phyloP scores from a whole-genome alignment of 2,329 filamentous ascomycete genomes.

The Diplodia mutila region DNA sequence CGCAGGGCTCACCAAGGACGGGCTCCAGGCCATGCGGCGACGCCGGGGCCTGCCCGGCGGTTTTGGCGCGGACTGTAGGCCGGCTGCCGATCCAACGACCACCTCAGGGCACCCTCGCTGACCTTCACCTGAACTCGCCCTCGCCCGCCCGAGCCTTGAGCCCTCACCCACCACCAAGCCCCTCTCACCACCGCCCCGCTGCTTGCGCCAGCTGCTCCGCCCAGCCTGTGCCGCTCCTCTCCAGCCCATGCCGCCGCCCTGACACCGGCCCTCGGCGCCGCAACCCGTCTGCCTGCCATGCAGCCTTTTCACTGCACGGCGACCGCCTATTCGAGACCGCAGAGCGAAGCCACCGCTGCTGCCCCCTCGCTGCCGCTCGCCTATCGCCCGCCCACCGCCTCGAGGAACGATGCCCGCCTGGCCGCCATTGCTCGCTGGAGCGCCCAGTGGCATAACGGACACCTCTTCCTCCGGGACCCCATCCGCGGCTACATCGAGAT shows the following conservation, averaged over 20 bases:
- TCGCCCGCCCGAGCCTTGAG: background rate
- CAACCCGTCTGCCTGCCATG: slow-evolving; percentile 20
- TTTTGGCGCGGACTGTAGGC: slow-evolving; percentile 20
- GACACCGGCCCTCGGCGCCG: slow-evolving; percentile 16
- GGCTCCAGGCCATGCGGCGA: slow-evolving; percentile 14
- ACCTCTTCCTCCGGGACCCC: slow-evolving; percentile 19
- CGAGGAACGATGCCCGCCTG: background rate
- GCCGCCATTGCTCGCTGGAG: slow-evolving; percentile 20
- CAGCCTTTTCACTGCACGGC: slow-evolving; percentile 20
- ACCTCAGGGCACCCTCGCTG: slow-evolving; percentile 24
- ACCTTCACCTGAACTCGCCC: slow-evolving; percentile 2
- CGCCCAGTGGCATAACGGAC: slow-evolving; percentile 24
- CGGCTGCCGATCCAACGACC: slow-evolving; percentile 21
- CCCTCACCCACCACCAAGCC: background rate
- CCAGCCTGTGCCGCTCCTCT: background rate
- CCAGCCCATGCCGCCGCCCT: slow-evolving; percentile 16
- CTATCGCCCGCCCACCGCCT: slow-evolving; percentile 6
- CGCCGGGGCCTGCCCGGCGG: slow-evolving; percentile 9
- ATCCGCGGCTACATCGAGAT: slow-evolving; percentile 12
- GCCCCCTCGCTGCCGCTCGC: slow-evolving; percentile 11
- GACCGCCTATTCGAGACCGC: slow-evolving; percentile 6
- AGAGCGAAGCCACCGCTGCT: background rate
- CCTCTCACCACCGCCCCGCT: background rate
- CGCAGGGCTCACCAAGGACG: background rate
- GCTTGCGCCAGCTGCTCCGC: background rate